Evolutionary conservation across 352 stramenopile genomes (phyloP).

Genomic region (Pythium chondricola): DNA sequence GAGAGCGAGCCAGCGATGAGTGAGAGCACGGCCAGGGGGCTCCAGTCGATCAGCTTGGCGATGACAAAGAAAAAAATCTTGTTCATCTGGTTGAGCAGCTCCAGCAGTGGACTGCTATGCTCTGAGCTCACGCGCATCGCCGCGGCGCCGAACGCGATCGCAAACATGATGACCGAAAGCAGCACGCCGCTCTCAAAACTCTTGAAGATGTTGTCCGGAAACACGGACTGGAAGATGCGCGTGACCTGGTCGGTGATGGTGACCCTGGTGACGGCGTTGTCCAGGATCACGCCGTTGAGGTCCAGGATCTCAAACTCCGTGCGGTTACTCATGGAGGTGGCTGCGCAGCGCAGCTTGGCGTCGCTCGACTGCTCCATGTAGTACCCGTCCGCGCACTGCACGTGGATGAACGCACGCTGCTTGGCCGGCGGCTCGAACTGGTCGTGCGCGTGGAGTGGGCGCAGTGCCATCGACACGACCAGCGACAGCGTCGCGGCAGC

Average conservation of each 20-base stretch:
- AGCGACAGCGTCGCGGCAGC: conserved; percentile 32
- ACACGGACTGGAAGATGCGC: conserved; percentile 44
- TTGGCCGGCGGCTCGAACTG: conserved; percentile 3
- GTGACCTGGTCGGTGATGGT: conserved; percentile 47
- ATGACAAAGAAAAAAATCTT: conserved; percentile 69
- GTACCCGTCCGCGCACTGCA: conserved; percentile 32
- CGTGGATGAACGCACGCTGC: conserved; percentile 23
- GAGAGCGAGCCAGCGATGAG: conserved; percentile 61
- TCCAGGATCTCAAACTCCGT: conserved; percentile 45
- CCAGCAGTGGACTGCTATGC: conserved; percentile 50
- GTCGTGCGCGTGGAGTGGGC: conserved; percentile 21
- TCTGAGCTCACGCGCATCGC: conserved; percentile 37
- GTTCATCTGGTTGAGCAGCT: conserved; percentile 62
- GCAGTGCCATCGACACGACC: conserved; percentile 34
- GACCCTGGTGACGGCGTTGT: conserved; percentile 17
- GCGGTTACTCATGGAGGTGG: conserved; percentile 11
- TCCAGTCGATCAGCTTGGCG: conserved; percentile 55
- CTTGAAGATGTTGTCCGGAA: conserved; percentile 51
- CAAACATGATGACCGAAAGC: conserved; percentile 58
- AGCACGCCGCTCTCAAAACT: conserved; percentile 46
- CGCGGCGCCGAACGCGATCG: conserved; percentile 52
- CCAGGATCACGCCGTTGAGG: conserved; percentile 26
- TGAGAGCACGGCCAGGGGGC: conserved; percentile 56
- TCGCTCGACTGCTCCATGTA: conserved; percentile 29
- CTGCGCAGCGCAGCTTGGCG: conserved; percentile 19